These are phyloP conservation scores for Pythium phragmiticola DNA, from an alignment of 352 stramenopile genomes.

Conservation along the genomic window DNA sequence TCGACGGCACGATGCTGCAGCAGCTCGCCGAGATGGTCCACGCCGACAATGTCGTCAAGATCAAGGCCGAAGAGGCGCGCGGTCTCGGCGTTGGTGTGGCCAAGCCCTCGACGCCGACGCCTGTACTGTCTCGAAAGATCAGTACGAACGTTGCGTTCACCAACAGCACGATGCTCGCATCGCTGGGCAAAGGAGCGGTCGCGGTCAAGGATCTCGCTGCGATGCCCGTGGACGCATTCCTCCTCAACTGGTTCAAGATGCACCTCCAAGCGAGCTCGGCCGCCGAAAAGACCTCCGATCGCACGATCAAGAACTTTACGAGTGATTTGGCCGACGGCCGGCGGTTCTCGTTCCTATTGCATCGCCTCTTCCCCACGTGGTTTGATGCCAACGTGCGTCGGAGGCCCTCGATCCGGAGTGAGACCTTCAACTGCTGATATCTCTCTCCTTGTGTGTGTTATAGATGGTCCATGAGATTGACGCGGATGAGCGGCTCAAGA, in stretches of 20 bases:
- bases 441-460: background rate
- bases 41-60: slow-evolving; percentile 58
- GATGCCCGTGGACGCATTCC: slow-evolving; percentile 70
- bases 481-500: slow-evolving; percentile 60
- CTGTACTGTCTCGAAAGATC: slow-evolving; percentile 6
- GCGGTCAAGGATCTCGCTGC: slow-evolving; percentile 60
- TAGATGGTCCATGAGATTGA: slow-evolving; percentile 84
- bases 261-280: slow-evolving; percentile 62
- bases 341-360: slow-evolving; percentile 65
- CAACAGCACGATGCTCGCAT: slow-evolving; percentile 25
- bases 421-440: background rate
- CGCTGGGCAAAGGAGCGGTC: slow-evolving; percentile 32
- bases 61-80: slow-evolving; percentile 33
- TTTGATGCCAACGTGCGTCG: slow-evolving; percentile 56
- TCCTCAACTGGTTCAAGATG: slow-evolving; percentile 79
- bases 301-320: slow-evolving; percentile 78
- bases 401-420: background rate
- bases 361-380: slow-evolving; percentile 71
- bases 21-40: slow-evolving; percentile 44
- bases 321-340: slow-evolving; percentile 65
- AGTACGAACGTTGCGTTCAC: slow-evolving; percentile 25
- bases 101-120: slow-evolving; percentile 5
- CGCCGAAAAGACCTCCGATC: slow-evolving; percentile 63
- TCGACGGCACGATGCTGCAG: slow-evolving; percentile 46
- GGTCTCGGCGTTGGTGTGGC: slow-evolving; percentile 9